Conservation (phyloP, 805 yeast species). For the Jamesozyma hellenica region DNA sequence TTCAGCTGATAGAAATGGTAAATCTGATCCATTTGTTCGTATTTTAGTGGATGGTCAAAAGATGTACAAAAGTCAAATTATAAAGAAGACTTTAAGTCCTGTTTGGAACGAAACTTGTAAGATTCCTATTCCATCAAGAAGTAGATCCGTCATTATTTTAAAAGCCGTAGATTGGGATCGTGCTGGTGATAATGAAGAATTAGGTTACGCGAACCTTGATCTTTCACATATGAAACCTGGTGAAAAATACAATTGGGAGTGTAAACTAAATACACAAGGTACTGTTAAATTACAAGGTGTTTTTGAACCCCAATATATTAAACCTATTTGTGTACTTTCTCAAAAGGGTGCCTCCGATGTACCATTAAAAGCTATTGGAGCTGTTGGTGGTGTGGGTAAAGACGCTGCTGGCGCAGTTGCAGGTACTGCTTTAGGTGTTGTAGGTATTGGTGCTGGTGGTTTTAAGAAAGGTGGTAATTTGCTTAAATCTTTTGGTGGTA, state of each 20-base stretch:
- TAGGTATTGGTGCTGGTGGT: conserved; percentile 39
- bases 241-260: conserved; percentile 36
- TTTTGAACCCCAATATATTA: conserved; percentile 56
- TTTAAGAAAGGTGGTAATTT: conserved; percentile 38
- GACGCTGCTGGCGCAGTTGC: conserved; percentile 32
- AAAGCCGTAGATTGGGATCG: conserved; percentile 70
- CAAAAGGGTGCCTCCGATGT: conserved; percentile 35
- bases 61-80: conserved; percentile 47
- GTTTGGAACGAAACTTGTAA: conserved; percentile 61
- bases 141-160: conserved; percentile 39
- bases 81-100: conserved; percentile 62
- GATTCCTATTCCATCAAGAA: conserved; percentile 54
- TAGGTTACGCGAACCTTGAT: conserved; percentile 47
- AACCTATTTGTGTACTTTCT: conserved; percentile 45
- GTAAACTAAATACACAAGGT: conserved; percentile 57
- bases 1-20: conserved; percentile 63
- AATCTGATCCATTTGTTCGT: conserved; percentile 60
- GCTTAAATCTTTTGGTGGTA: conserved; percentile 29
- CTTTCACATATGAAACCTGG: conserved; percentile 39
- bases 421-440: conserved; percentile 28
- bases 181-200: conserved; percentile 53
- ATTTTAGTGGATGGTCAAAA: conserved; percentile 46
- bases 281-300: conserved; percentile 40
- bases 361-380: conserved; percentile 39
- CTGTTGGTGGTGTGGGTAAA: conserved; percentile 31